Percentiles rank a stretch among this genome's conserved stretches.
These are phyloP conservation scores for Crithidia mellificae DNA, from an alignment of 208 protist species.

Conservation along the genomic window DNA sequence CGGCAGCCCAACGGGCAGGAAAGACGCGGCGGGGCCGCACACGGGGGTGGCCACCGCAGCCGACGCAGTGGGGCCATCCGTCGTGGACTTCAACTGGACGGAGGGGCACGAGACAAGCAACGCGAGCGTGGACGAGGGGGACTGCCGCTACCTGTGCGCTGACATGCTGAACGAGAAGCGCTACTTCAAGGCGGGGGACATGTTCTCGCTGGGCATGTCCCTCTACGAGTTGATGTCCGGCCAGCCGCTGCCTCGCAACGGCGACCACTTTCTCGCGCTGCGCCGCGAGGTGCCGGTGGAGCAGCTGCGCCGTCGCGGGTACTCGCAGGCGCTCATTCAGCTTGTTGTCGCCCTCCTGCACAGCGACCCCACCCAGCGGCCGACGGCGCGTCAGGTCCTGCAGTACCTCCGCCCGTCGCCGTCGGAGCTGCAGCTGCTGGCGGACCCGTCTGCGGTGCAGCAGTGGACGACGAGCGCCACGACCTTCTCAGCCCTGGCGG, in stretches of 20 bases:
- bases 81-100: slow-evolving; percentile 15
- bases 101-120: slow-evolving; percentile 60
- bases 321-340: slow-evolving; percentile 50
- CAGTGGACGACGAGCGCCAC: slow-evolving; percentile 33
- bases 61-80: not conserved
- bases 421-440: slow-evolving; percentile 30
- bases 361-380: slow-evolving; percentile 59
- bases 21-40: not conserved
- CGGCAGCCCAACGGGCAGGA: slow-evolving; percentile 1
- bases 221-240: slow-evolving; percentile 89
- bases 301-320: slow-evolving; percentile 54
- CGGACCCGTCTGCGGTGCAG: slow-evolving; percentile 21
- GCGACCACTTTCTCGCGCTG: slow-evolving; percentile 68
- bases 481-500: slow-evolving; percentile 3
- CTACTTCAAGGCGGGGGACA: slow-evolving; percentile 81
- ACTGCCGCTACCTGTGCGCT: slow-evolving; percentile 87
- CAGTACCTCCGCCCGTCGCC: slow-evolving; percentile 59
- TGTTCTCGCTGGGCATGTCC: slow-evolving; percentile 92
- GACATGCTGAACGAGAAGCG: slow-evolving; percentile 92
- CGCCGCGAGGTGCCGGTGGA: slow-evolving; percentile 52
- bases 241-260: slow-evolving; percentile 71
- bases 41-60: not conserved
- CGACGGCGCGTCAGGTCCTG: slow-evolving; percentile 71
- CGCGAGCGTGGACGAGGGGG: slow-evolving; percentile 88
- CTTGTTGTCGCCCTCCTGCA: slow-evolving; percentile 57